Conservation (phyloP, 169 alveolate genomes). For the Plasmodium ovale region DNA sequence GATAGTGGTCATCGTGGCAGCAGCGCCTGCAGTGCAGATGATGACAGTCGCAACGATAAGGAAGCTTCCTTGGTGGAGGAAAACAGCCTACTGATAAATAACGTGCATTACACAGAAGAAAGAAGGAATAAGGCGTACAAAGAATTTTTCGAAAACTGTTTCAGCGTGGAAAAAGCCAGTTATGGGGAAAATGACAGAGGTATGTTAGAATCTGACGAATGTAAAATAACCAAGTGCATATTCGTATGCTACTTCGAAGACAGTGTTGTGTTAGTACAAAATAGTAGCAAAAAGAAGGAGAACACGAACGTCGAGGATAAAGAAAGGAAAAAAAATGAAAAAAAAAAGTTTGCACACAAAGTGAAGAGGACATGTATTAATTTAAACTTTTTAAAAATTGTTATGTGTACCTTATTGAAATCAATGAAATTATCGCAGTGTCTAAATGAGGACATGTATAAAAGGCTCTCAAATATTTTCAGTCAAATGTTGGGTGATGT, state of each 20-base stretch:
- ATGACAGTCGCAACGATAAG: not conserved
- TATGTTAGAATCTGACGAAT: not conserved
- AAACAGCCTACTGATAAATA: not conserved
- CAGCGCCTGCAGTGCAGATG: not conserved
- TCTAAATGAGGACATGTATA: constrained; percentile 2
- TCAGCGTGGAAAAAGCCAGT: not conserved
- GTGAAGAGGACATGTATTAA: constrained; percentile 4
- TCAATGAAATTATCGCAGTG: constrained; percentile 46
- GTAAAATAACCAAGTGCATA: not conserved
- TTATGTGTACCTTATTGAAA: constrained; percentile 37
- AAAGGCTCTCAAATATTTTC: constrained; percentile 17
- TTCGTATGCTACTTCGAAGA: constrained; percentile 30
- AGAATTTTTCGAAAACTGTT: constrained; percentile 6
- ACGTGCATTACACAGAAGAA: not conserved
- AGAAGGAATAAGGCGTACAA: not conserved
- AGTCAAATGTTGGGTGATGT: constrained; percentile 22
- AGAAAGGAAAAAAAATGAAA: not conserved
- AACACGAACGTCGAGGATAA: not conserved
- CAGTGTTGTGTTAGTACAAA: constrained; percentile 17
- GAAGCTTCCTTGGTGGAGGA: not conserved
- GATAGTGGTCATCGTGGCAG: not conserved
- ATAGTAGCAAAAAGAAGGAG: not conserved
- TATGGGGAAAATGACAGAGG: not conserved
- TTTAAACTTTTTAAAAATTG: constrained; percentile 28
- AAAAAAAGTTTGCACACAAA: not conserved